Percentiles rank a stretch among this genome's conserved stretches.
These are phyloP conservation scores for Eimeria brunetti DNA, from an alignment of 169 alveolate genomes.

Conservation along the genomic window DNA sequence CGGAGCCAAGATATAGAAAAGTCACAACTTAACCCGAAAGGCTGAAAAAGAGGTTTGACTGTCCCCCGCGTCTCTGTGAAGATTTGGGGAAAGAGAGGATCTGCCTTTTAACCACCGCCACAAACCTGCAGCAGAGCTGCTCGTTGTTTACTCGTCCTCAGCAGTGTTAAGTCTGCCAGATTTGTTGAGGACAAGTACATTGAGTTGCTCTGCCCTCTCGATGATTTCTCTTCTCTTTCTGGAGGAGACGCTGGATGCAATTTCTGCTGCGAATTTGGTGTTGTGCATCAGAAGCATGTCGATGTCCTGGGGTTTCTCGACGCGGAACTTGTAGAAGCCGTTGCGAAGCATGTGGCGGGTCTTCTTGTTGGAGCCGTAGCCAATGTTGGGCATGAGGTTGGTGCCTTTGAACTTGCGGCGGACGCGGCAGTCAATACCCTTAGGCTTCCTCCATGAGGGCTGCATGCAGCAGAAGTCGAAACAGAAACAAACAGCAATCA, in stretches of 20 bases:
- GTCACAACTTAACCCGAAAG: conserved; percentile 46
- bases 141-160: conserved; percentile 75
- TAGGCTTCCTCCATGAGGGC: conserved; percentile 98
- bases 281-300: conserved; percentile 98
- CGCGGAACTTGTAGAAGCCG: conserved; percentile 95
- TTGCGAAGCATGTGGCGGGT: conserved; percentile 95
- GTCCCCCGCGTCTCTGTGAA: background rate
- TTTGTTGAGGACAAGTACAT: conserved; percentile 94
- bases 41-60: background rate
- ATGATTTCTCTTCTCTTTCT: conserved; percentile 94
- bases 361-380: conserved; percentile 97
- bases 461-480: conserved; percentile 37
- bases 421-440: conserved; percentile 98
- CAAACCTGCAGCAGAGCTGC: conserved; percentile 25
- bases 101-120: background rate
- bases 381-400: conserved; percentile 96
- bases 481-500: background rate
- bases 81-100: background rate
- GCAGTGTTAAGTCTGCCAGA: conserved; percentile 72
- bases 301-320: conserved; percentile 90
- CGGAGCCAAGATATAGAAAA: background rate
- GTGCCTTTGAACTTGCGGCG: conserved; percentile 98
- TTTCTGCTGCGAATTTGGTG: conserved; percentile 95
- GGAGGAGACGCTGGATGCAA: conserved; percentile 96
- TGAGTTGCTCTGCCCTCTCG: conserved; percentile 97